Base-by-base conservation (phyloP, 192 early-diverging fungal species). In the Spinellus fusiger region DNA sequence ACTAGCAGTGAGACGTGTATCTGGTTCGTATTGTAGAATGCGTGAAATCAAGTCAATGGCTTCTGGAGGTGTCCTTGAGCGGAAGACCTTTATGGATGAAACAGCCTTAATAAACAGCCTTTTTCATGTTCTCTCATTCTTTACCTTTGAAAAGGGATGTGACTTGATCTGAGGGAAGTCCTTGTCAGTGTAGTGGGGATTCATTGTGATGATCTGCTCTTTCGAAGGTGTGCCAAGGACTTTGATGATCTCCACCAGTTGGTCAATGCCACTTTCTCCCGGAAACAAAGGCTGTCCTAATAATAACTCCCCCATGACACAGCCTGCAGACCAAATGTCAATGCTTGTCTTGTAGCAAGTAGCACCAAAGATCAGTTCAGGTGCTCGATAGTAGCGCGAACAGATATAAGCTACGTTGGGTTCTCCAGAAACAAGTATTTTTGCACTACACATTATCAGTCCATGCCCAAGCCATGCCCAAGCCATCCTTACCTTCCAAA, bases 201-300 rank as follows among this genome's bases (percentile, higher is more conserved):
- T 97, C 95, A 98, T 95, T 18, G 86, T 85, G 72, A 87, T 88
- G 66, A 98, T 93, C 74, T 98, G 93, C 53, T 98, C 95, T 52
- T 86, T 80, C 34, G 90, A 92, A 31, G 93, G 95, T 27, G 93
- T 98, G 54, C 95, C 95, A 23, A 98, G 82, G 16, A 95, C 89
- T 77, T 98, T 98, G 80, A 98, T 98, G 65, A 98, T 98, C 77
- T 98, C 93, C 18, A 98, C 95, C 25, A 98, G 80, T 67, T 98
- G 95, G 70, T 98, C 95, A 28, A 98, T 93, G 47, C 93, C 92
- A 46, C 89, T 91, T 73, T 96, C 93, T 31, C 93, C 93, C 1
- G 92, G 90, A 80, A 96, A 96, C 51, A 96, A 75, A n/a, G 93
- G 93, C 68, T 88, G 88, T 23, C 90, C 88, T 48, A 92, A 80